Conservation (phyloP, 2,329 filamentous ascomycete species). For the Juglanconis oblonga region DNA sequence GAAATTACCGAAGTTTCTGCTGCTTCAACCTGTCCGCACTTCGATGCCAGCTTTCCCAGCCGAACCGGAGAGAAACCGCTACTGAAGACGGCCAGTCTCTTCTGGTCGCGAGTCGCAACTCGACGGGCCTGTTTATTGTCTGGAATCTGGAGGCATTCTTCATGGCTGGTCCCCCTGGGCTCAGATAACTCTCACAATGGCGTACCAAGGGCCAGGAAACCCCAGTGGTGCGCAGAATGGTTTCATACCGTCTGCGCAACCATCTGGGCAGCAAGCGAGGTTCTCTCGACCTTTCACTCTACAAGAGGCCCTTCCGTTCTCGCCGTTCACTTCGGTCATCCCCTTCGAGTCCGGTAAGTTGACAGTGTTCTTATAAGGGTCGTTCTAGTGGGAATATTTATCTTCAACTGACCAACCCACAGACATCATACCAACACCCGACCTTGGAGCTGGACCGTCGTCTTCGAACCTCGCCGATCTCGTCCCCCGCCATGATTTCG, state of each 20-base stretch:
- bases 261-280: slow-evolving; percentile 12
- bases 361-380: not conserved
- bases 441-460: slow-evolving; percentile 54
- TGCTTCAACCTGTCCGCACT: too few species aligned
- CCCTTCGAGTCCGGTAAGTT: slow-evolving; percentile 71
- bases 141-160: not conserved
- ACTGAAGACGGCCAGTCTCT: slow-evolving; percentile 6
- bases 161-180: slow-evolving; percentile 26
- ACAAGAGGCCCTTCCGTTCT: slow-evolving; percentile 76
- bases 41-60: not conserved
- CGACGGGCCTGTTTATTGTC: not conserved
- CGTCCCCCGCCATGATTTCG: slow-evolving; percentile 55
- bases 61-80: slow-evolving; percentile 2
- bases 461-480: slow-evolving; percentile 48
- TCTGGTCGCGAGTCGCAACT: not conserved
- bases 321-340: slow-evolving; percentile 75
- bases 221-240: slow-evolving; percentile 32
- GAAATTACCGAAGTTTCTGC: not conserved
- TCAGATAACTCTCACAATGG: slow-evolving; percentile 28
- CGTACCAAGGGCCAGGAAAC: slow-evolving; percentile 24
- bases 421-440: slow-evolving; percentile 67
- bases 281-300: slow-evolving; percentile 56
- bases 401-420: slow-evolving; percentile 1
- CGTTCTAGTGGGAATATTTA: too few species aligned
- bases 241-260: slow-evolving; percentile 14